Base-by-base conservation (phyloP, 2,329 filamentous ascomycete genomes). In the Paracoccidioides brasiliensis region DNA sequence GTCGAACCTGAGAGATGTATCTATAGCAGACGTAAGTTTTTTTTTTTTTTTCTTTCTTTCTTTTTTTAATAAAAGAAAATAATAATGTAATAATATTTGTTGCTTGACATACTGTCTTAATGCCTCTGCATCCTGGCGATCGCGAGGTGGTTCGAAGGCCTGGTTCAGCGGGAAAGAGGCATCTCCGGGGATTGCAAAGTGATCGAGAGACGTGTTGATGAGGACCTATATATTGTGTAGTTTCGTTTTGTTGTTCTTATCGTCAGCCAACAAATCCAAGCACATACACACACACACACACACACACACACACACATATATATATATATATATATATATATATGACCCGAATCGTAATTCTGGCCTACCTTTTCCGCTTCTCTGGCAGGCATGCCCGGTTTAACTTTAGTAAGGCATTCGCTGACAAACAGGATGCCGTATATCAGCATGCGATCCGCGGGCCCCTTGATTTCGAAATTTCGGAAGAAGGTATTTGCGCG, bases 401-500 rank as follows among this genome's bases (percentile, higher is more conserved):
- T 88, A 68, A 97, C 90, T 79, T 93, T 94, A 65, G 79, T 78
- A 69, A 98, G 76, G 65, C 89, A 90, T 72, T 97, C 90, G 73
- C 85, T 91, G 66, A 97, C 80, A 73, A 91, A 97, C 69, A 95
- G 80, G 70, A 96, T 98, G 60, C 91, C 91, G 75, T 98, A 98
- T 67, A 97, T 90, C 63, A 98, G 80, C 67, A 97, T 83, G 43
- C 93, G 82, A 74, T 98, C 93, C 57, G 93, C 91, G 32, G 89
- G 87, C 12, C 93, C 93, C 74, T 95, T 91, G 76, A 97, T 95
- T 78, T 97, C 93, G 67, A 98, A 98, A 80, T 97, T 98, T 67
- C 93, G 87, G 80, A 97, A 98, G 74, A 98, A 91, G 58, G 91
- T 96, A 78, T 98, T 97, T 66, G 93, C 91, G 61, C 93, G 88